Conservation (phyloP, 495 filamentous ascomycete genomes). For the Aspergillus sparsus region DNA sequence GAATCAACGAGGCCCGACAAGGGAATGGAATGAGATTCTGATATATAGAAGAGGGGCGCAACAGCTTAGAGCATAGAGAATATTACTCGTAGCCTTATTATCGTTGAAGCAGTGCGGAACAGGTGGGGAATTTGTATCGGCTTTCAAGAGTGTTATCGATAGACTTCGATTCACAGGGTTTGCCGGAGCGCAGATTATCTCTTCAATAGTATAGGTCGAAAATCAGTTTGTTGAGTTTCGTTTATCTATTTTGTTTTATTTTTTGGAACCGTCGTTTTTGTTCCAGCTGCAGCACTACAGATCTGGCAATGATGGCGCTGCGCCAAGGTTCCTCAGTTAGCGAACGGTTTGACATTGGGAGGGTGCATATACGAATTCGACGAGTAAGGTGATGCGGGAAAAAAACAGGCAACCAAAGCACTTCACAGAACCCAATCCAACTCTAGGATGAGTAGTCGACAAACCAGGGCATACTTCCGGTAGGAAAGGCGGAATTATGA, state of each 20-base stretch:
- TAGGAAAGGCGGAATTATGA: neutral
- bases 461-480: conserved; percentile 7
- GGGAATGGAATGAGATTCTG: neutral
- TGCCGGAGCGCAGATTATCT: neutral
- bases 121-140: conserved; percentile 14
- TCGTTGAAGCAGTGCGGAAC: neutral
- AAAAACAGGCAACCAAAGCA: neutral
- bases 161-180: conserved; percentile 2
- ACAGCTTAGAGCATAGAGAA: conserved; percentile 16
- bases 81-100: neutral
- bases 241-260: too few relatives aligned
- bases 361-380: conserved; percentile 4
- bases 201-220: conserved; percentile 2
- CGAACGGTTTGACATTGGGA: conserved; percentile 16
- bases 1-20: neutral
- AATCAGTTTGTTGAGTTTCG: conserved; percentile 1
- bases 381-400: neutral
- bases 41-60: neutral
- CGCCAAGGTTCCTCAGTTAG: conserved; percentile 18
- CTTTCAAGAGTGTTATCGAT: neutral
- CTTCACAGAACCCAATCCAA: neutral
- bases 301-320: conserved; percentile 19
- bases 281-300: conserved; percentile 15
- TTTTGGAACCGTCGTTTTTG: too few relatives aligned
- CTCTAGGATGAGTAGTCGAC: neutral